Evolutionary conservation across 768 basidiomycete species (phyloP).

Genomic region (Suillus americanus): DNA sequence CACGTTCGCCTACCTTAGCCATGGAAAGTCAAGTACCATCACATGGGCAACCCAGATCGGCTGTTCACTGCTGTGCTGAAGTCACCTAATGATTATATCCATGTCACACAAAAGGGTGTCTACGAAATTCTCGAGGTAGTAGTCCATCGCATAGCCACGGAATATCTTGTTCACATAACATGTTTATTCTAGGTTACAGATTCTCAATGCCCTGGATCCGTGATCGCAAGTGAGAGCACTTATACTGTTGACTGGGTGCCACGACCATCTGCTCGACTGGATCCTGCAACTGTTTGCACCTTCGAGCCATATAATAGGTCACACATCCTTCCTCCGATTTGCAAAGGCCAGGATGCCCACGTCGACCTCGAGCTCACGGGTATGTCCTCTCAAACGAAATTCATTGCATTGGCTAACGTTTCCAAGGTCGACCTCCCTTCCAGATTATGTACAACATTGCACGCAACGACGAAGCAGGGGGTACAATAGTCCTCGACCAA

Average conservation of each 20-base stretch:
- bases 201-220: conserved; percentile 78
- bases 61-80: conserved; percentile 42
- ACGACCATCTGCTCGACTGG: conserved; percentile 71
- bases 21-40: conserved; percentile 81
- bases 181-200: conserved; percentile 61
- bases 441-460: conserved; percentile 90
- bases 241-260: conserved; percentile 81
- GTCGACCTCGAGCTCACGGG: conserved; percentile 84
- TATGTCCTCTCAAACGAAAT: conserved; percentile 27
- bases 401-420: conserved; percentile 1
- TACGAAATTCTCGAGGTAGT: conserved; percentile 74
- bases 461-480: conserved; percentile 63
- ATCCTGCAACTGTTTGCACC: conserved; percentile 51
- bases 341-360: conserved; percentile 77
- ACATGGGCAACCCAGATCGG: conserved; percentile 41
- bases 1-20: conserved; percentile 50
- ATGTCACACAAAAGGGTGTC: conserved; percentile 69
- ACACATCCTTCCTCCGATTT: conserved; percentile 72
- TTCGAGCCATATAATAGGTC: conserved; percentile 71
- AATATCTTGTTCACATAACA: not conserved
- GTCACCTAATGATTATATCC: conserved; percentile 70
- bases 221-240: conserved; percentile 56
- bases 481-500: conserved; percentile 70
- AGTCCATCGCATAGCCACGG: conserved; percentile 6
- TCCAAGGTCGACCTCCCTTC: conserved; percentile 84